Conservation (phyloP, 148 eudicot genomes). For the Camellia lanceoleosa region DNA sequence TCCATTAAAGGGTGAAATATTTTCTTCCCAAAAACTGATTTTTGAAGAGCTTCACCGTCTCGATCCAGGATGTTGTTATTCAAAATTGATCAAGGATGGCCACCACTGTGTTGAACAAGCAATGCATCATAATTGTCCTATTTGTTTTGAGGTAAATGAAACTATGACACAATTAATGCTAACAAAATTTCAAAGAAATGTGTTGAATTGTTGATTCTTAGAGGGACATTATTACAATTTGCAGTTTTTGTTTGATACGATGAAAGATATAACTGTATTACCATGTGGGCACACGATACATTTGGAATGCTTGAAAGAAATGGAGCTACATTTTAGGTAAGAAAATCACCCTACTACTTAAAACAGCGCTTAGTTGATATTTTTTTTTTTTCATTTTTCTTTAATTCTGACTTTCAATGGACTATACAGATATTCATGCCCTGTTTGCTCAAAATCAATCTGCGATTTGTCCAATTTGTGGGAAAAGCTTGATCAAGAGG, state of each 20-base stretch:
- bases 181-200: not conserved
- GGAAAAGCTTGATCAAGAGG: slow-evolving; percentile 49
- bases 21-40: not conserved
- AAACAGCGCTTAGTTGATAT: too few species aligned
- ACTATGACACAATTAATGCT: not conserved
- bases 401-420: not conserved
- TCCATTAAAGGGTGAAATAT: not conserved
- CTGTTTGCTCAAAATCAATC: slow-evolving; percentile 45
- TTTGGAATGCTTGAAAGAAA: slow-evolving; percentile 38
- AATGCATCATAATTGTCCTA: slow-evolving; percentile 84
- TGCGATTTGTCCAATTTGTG: slow-evolving; percentile 46
- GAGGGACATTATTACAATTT: too few species aligned
- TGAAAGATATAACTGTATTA: slow-evolving; percentile 29
- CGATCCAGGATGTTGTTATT: slow-evolving; percentile 69
- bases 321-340: slow-evolving; percentile 41
- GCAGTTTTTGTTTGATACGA: slow-evolving; percentile 44
- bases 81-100: slow-evolving; percentile 52
- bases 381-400: not conserved
- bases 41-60: not conserved
- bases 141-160: slow-evolving; percentile 73
- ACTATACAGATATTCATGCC: slow-evolving; percentile 44
- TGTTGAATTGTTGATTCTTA: not conserved
- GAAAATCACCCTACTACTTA: not conserved
- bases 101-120: slow-evolving; percentile 76
- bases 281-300: slow-evolving; percentile 49